These are phyloP conservation scores for Hordeum pubiflorum DNA, from an alignment of 202 grass and related monocot genomes.

Conservation along the genomic window DNA sequence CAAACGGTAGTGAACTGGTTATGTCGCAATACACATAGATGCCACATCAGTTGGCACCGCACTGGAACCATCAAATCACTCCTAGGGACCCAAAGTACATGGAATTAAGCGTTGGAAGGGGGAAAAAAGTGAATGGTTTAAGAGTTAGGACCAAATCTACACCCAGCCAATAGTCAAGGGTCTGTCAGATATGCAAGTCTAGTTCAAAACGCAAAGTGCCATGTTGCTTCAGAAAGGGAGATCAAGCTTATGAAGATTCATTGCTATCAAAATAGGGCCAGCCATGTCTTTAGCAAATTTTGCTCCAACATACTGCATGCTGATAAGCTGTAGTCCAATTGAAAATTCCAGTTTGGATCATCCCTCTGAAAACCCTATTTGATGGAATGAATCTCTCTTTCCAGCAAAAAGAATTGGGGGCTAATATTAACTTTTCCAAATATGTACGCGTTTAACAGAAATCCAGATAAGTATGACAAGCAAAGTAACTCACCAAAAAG, in stretches of 20 bases:
- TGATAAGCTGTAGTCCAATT: neutral
- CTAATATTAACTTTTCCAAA: neutral
- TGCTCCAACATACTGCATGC: too few relatives aligned
- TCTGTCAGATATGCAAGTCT: neutral
- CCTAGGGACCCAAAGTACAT: neutral
- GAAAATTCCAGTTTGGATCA: neutral
- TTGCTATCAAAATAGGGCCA: neutral
- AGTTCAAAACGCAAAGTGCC: neutral
- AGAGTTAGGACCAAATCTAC: neutral
- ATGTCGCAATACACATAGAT: neutral
- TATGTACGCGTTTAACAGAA: neutral
- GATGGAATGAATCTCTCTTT: neutral
- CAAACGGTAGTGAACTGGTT: neutral
- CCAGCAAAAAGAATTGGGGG: neutral
- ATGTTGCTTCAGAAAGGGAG: neutral
- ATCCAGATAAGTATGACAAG: neutral
- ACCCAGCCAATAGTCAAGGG: neutral
- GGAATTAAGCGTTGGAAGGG: neutral
- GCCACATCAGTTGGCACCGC: neutral
- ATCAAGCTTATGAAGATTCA: neutral
- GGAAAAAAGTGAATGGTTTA: neutral
- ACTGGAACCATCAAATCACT: neutral
- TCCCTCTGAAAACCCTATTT: neutral
- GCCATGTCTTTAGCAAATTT: too few relatives aligned
- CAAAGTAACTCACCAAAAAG: conserved; percentile 28